phyloP scores from a whole-genome alignment of 2,329 filamentous ascomycete genomes.

The Sporothrix brasiliensis region DNA sequence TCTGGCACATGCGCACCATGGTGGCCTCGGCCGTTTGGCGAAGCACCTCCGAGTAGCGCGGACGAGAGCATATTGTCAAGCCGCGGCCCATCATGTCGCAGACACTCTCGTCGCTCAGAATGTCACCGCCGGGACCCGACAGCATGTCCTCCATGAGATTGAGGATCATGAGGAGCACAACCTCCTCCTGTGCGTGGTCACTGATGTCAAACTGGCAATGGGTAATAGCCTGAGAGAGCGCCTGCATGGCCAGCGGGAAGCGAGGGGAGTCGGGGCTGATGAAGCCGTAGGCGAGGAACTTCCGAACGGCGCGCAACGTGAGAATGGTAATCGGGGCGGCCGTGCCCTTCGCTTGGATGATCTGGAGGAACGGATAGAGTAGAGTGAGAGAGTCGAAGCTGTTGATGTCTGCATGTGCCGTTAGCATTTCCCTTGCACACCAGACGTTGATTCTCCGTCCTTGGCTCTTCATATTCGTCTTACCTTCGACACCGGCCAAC shows the following conservation, averaged over 20 bases:
- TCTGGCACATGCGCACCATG: slow-evolving; percentile 99
- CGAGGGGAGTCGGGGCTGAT: slow-evolving; percentile 82
- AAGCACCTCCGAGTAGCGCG: slow-evolving; percentile 85
- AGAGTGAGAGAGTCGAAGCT: slow-evolving; percentile 87
- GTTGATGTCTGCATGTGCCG: slow-evolving; percentile 67
- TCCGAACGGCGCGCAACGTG: slow-evolving; percentile 88
- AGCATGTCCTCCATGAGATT: slow-evolving; percentile 99
- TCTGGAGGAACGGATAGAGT: slow-evolving; percentile 91
- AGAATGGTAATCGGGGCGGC: slow-evolving; percentile 95
- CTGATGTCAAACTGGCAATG: slow-evolving; percentile 98
- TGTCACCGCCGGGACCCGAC: slow-evolving; percentile 85
- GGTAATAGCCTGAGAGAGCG: slow-evolving; percentile 90
- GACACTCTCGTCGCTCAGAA: slow-evolving; percentile 96
- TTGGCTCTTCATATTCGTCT: slow-evolving; percentile 29
- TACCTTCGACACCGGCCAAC: slow-evolving; percentile 81
- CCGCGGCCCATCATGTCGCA: slow-evolving; percentile 99
- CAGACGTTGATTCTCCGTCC: not conserved
- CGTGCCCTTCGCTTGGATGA: slow-evolving; percentile 94
- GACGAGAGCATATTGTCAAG: slow-evolving; percentile 94
- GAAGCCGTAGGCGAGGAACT: slow-evolving; percentile 95
- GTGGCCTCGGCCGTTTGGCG: slow-evolving; percentile 90
- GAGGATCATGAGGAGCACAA: slow-evolving; percentile 89
- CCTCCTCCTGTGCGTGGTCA: slow-evolving; percentile 91
- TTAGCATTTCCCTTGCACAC: slow-evolving; percentile 37
- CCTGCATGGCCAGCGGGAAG: slow-evolving; percentile 89